Evolutionary conservation across 139 green algal species (phyloP), one percentile per base, ranked within the genome.

Genomic region (Micromonas pusilla): DNA sequence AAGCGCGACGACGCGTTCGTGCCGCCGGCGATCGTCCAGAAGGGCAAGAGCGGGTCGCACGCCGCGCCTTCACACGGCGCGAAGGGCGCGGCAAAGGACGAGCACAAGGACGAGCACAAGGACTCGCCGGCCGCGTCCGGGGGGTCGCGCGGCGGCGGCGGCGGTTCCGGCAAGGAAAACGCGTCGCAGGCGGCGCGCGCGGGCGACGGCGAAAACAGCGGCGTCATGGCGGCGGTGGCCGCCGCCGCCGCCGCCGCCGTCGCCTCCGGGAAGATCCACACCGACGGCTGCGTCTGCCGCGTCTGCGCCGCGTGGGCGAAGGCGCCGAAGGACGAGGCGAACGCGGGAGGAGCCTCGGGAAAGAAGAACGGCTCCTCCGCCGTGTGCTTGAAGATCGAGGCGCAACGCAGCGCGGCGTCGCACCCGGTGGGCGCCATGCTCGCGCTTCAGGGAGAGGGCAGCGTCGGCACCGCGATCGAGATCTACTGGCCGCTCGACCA

Each of bases 401-500:
- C 37, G 20, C 25, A 30, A 1, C 13, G 28, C 5, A 32, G 4
- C 3, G 37, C 68, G 23, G 53, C 37, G 21, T 32, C 19, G 37
- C 34, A 39, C 19, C 23, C 52, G 23, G 30, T 62, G 34, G 68
- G 68, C 37, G 68, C 68, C 37, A 75, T 62, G 30, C 68, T 75
- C 68, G 31, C 68, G 21, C 30, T 62, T 13, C 68, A 75, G 53
- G 68, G 68, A 1, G 33, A 37, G 2, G 30, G 5, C 1, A 28
- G 20, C 21, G 37, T 75, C 1, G 68, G 68, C 53, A 60, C 60
- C n/a, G n/a, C 30, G 4, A 75, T 75, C 33, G 52, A 33, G 19
- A 63, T 75, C 3, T 62, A 62, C 9, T 75, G 68, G 68, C 68
- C 68, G 36, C 38, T 75, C 2, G 68, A 75, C 5, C 20, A 75